Evolutionary conservation across 495 filamentous ascomycete genomes (phyloP).

Genomic region (Podospora australis): DNA sequence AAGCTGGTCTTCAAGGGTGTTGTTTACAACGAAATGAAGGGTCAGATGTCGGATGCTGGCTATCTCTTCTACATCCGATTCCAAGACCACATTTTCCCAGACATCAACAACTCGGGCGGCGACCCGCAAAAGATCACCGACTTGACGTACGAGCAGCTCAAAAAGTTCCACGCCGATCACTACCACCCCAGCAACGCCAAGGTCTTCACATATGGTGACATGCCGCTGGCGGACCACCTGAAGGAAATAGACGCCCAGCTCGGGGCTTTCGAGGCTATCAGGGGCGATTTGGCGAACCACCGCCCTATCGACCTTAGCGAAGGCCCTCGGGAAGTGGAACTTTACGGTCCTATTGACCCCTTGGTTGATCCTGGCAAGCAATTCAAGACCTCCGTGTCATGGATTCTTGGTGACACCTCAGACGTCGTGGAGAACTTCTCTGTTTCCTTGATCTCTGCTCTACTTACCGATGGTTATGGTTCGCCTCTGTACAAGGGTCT

Average conservation of each 20-base stretch:
- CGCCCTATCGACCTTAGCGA: constrained; percentile 62
- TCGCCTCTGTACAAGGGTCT: constrained; percentile 88
- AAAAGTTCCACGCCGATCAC: constrained; percentile 78
- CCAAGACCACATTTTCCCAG: constrained; percentile 88
- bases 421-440: constrained; percentile 85
- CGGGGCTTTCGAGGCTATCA: constrained; percentile 59
- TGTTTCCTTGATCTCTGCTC: constrained; percentile 66
- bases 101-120: constrained; percentile 91
- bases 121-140: constrained; percentile 95
- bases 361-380: constrained; percentile 79
- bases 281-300: constrained; percentile 66
- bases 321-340: constrained; percentile 59
- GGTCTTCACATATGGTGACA: constrained; percentile 90
- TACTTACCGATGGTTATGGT: constrained; percentile 89
- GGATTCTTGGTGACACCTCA: constrained; percentile 77
- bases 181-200: constrained; percentile 97
- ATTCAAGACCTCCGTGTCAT: constrained; percentile 86
- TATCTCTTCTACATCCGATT: constrained; percentile 93
- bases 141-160: constrained; percentile 79
- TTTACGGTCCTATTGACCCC: constrained; percentile 82
- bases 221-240: constrained; percentile 75
- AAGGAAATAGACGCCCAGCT: constrained; percentile 67
- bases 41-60: constrained; percentile 93
- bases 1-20: constrained; percentile 94
- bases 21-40: constrained; percentile 99